Base-by-base conservation (phyloP, 139 green algal genomes). In the Chlorella ohadii region DNA sequence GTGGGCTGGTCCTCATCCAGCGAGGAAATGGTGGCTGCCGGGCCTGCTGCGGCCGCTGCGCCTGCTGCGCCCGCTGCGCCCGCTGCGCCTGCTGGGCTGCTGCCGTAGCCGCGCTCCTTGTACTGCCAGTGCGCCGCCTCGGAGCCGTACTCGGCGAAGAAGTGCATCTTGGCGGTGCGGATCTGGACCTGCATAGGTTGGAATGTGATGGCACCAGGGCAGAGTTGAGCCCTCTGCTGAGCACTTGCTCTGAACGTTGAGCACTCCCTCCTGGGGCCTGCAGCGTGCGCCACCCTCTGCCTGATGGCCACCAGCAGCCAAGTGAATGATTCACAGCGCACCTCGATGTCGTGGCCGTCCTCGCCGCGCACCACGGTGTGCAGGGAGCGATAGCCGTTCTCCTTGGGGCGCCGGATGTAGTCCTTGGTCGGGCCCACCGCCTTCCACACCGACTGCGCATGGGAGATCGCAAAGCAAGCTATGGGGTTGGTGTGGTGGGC, bases 81-180 rank as follows among this genome's bases (percentile, higher is more conserved):
- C 23, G 38, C 23, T 23, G 39, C 70, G 70, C 19, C 9, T 15
- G 33, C 22, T 25, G 6, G 19, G 31, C 28, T 86, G 61, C 59
- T 63, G 63, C 81, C 70, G 41, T 72, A 74, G 6, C 63, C 33
- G 1, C 61, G 65, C 90, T 99, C 97, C 91, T 99, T 99, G 91
- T 99, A 99, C 57, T 94, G 92, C 97, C 97, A 99, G 88, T 99
- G 97, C 27, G 96, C 95, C 1, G 96, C 95, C 33, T 84, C 81
- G 20, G 97, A 86, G 44, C 97, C 97, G 47, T 96, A 97, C 90
- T 99, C 97, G 0, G 96, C 94, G 2, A 95, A 90, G 79, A 91
- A 94, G 89, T 98, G 96, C 96, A 98, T 98, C 83, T 98, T 96
- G 76, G 85, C 82, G n/a, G 96, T 98, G 76, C 96, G 91, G 76